A percentile compares a stretch with the other conserved stretches of the same genome.
Conservation (phyloP, 192 early-diverging fungal genomes). For the Backusella parvicylindrica region DNA sequence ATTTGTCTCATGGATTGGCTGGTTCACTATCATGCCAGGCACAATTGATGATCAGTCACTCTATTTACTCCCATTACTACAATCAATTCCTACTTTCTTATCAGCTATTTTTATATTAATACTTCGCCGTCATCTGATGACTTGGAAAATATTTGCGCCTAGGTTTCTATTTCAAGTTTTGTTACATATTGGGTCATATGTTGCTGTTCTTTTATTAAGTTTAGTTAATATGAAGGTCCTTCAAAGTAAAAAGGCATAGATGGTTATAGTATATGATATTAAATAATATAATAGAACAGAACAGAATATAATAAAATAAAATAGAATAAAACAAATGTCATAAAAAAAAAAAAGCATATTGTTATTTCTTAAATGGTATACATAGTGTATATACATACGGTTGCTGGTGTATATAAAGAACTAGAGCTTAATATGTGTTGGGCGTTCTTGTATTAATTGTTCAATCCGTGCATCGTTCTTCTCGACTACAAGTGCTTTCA, state of each 20-base stretch:
- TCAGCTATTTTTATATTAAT: conserved; percentile 35
- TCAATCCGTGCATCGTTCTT: conserved; percentile 34
- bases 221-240: neutral
- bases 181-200: conserved; percentile 19
- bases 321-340: neutral
- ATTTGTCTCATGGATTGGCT: conserved; percentile 31
- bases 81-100: conserved; percentile 29
- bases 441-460: conserved; percentile 3
- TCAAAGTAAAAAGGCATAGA: neutral
- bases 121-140: conserved; percentile 84
- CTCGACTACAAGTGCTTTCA: conserved; percentile 37
- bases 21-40: neutral
- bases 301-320: neutral
- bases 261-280: neutral
- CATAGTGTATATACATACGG: neutral
- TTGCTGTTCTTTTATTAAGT: neutral
- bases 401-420: neutral
- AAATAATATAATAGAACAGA: too few relatives aligned
- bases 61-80: conserved; percentile 12
- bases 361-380: neutral
- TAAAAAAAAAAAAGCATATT: neutral
- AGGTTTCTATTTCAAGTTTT: conserved; percentile 68
- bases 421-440: neutral
- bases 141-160: conserved; percentile 97
- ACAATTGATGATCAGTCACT: neutral